A percentile compares a stretch with the other conserved stretches of the same genome.
These are phyloP conservation scores for Scenedesmus sp. DNA, from an alignment of 163 green algal genomes.

Conservation along the genomic window DNA sequence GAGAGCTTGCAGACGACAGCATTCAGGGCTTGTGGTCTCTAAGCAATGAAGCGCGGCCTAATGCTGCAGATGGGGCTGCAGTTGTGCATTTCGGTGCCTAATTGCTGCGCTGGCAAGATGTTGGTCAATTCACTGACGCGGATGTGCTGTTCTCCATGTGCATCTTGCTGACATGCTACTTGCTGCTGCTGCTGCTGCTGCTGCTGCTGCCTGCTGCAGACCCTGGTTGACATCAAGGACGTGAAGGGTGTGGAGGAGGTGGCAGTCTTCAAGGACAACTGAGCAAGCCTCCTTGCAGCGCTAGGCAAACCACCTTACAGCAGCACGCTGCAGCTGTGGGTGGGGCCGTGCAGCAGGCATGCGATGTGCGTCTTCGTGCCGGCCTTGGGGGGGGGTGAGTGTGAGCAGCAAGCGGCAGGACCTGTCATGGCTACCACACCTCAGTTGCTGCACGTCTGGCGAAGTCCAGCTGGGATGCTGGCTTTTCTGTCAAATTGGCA, in stretches of 20 bases:
- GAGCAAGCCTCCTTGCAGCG: conserved; percentile 10
- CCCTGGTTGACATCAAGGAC: conserved; percentile 59
- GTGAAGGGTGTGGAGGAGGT: conserved; percentile 78
- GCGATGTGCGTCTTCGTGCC: background rate
- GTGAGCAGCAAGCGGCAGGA: background rate
- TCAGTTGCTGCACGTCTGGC: background rate
- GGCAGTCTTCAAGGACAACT: conserved; percentile 73
- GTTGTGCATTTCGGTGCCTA: too few relatives aligned
- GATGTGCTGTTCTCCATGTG: too few relatives aligned
- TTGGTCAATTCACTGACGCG: too few relatives aligned
- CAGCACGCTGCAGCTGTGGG: background rate
- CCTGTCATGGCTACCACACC: too few relatives aligned
- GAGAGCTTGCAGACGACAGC: background rate
- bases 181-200: background rate
- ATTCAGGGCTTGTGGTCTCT: background rate
- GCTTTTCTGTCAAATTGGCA: background rate
- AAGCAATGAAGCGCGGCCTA: too few relatives aligned
- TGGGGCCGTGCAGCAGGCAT: background rate
- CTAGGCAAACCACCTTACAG: background rate
- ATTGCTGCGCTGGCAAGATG: too few relatives aligned
- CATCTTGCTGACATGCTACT: background rate
- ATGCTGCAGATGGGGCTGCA: background rate
- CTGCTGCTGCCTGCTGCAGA: conserved; percentile 24
- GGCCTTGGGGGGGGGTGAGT: background rate
- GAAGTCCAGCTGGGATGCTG: conserved; percentile 29